Evolutionary conservation across 208 protist species (phyloP), one percentile per base, ranked within the genome.

Genomic region (Wallacemonas sp.): DNA sequence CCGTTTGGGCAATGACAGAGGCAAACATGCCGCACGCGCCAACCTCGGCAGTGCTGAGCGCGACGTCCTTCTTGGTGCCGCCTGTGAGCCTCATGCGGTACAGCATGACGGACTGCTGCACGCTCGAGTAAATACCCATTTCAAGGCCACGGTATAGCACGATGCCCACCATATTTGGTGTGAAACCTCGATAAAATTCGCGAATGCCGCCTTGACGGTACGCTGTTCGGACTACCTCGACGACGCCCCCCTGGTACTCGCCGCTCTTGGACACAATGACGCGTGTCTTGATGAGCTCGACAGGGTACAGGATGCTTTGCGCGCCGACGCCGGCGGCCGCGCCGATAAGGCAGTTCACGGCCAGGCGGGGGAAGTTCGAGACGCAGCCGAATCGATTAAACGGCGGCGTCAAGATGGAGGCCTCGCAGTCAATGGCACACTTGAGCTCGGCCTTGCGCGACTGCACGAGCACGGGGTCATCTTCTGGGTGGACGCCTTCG

Each of bases 201-300:
- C 72, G 61, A 2, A 93, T 62, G 2, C 92, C 92, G n/a, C 87
- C 87, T 16, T 68, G 64, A 23, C 55, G 61, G 67, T 97, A 97
- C 18, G 81, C 88, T 5, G 79, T 45, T 10, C 67, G 45, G 8
- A 93, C 46, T 1, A 94, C 77, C 32, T 89, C 77, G 2, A 67
- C 22, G 16, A 95, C 79, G 20, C 89, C 89, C 44, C 90, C 90
- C 5, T 57, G 45, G 61, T 84, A 94, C 67, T 97, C 89, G 26
- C 64, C 74, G 42, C 38, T 86, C 31, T 79, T 79, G 36, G 93
- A 87, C 4, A 95, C 93, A 1, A 78, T 72, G 28, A 94, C 83
- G 16, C 93, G 82, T 29, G 94, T 98, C 69, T 97, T 97, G 22
- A 97, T 74, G n/a, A 97, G 85, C 70, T 98, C 91, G 20, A 98